These are phyloP conservation scores for Capsella bursapastoris DNA, from an alignment of 345 rosid species.

Conservation along the genomic window DNA sequence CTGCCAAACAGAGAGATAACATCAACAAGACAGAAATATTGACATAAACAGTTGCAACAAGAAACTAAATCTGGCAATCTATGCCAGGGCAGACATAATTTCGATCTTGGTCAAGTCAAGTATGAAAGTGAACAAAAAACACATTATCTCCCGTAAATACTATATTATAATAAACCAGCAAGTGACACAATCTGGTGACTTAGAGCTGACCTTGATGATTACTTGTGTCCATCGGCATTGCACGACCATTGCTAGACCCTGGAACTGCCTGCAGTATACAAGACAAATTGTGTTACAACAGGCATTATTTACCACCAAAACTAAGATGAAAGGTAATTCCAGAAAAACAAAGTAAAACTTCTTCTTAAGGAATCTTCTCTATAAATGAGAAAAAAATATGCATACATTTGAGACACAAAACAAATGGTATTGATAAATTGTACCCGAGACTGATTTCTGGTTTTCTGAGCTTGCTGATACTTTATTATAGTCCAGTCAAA, in stretches of 20 bases:
- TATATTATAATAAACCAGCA: not conserved
- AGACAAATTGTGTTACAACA: conserved; percentile 21
- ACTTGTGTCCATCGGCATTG: conserved; percentile 53
- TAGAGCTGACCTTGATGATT: conserved; percentile 71
- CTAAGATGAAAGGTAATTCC: not conserved
- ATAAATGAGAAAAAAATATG: not conserved
- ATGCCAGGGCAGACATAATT: not conserved
- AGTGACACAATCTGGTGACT: not conserved
- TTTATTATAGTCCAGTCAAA: conserved; percentile 98
- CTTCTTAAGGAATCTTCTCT: not conserved
- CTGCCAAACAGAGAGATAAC: conserved; percentile 50
- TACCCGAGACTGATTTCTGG: conserved; percentile 64
- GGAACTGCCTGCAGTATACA: conserved; percentile 59
- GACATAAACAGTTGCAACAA: not conserved
- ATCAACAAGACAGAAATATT: not conserved
- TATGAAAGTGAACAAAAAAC: not conserved
- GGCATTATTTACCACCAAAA: not conserved
- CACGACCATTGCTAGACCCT: conserved; percentile 69
- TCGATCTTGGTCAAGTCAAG: not conserved
- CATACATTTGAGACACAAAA: conserved; percentile 2
- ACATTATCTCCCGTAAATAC: not conserved
- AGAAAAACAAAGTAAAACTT: not conserved
- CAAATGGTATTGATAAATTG: not conserved
- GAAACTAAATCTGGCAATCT: not conserved
- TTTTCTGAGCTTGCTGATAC: conserved; percentile 81